Evolutionary conservation across 139 green algal species (phyloP).

Genomic region (Auxenochlorella protothecoides): DNA sequence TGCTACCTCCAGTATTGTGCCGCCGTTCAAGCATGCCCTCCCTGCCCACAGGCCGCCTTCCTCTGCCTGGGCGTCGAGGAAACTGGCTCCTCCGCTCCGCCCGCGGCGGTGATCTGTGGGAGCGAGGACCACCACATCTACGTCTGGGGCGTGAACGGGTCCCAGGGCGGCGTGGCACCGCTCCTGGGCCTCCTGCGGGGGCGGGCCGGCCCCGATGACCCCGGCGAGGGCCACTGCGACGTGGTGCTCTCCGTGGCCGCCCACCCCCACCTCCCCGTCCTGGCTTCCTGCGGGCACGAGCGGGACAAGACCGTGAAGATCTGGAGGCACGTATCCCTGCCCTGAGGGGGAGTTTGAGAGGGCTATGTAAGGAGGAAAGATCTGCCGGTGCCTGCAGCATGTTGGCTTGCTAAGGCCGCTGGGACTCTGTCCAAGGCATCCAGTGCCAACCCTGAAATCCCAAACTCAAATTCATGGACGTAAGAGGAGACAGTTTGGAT

Average conservation of each 20-base stretch:
- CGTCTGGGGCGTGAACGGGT: conserved; percentile 72
- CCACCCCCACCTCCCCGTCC: not conserved
- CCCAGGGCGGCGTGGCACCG: conserved; percentile 13
- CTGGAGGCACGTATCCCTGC: conserved; percentile 24
- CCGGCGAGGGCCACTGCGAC: conserved; percentile 40
- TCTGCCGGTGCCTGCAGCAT: too few species aligned
- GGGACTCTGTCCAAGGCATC: too few species aligned
- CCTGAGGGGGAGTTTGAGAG: too few species aligned
- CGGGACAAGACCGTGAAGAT: conserved; percentile 56
- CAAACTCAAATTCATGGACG: too few species aligned
- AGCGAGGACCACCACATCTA: conserved; percentile 71
- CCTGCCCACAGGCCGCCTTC: not conserved
- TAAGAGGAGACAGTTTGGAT: too few species aligned
- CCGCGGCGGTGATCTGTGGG: conserved; percentile 48
- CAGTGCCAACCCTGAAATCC: too few species aligned
- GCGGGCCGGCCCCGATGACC: conserved; percentile 7
- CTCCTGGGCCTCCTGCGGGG: conserved; percentile 27
- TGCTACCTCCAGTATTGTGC: too few species aligned
- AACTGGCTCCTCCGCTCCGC: too few species aligned
- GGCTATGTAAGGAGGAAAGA: too few species aligned
- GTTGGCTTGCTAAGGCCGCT: too few species aligned
- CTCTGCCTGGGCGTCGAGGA: too few species aligned
- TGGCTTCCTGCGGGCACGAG: conserved; percentile 36
- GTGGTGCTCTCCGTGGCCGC: conserved; percentile 19
- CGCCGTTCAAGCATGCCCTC: not conserved